phyloP scores from a whole-genome alignment of 108 stramenopile species.

The Cyclotella distinguenda region DNA sequence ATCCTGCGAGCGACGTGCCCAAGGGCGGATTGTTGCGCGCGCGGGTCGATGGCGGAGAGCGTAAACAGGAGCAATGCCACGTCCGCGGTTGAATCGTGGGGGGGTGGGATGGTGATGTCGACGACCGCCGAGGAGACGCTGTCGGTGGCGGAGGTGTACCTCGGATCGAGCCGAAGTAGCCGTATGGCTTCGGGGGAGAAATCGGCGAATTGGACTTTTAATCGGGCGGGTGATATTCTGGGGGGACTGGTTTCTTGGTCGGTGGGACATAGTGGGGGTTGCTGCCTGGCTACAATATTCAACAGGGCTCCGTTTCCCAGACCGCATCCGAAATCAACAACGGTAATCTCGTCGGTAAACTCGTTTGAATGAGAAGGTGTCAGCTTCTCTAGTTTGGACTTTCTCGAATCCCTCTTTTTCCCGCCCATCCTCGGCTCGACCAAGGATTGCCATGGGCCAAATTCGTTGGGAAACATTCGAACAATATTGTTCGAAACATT shows the following conservation, averaged over 20 bases:
- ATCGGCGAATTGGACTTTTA: conserved; percentile 35
- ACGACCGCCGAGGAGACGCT: background rate
- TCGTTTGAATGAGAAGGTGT: background rate
- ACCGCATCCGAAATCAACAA: conserved; percentile 41
- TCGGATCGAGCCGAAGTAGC: conserved; percentile 15
- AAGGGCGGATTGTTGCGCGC: conserved; percentile 38
- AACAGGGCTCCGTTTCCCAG: conserved; percentile 31
- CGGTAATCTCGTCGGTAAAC: conserved; percentile 5
- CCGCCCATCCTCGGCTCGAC: background rate
- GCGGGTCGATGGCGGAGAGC: conserved; percentile 46
- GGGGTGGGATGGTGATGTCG: background rate
- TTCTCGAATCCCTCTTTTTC: conserved; percentile 1
- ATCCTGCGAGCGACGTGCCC: conserved; percentile 53
- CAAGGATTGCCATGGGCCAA: conserved; percentile 21
- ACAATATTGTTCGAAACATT: conserved; percentile 14
- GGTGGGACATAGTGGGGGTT: background rate
- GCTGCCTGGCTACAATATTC: conserved; percentile 13
- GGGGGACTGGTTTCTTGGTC: background rate
- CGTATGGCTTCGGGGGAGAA: conserved; percentile 25
- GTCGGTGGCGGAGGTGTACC: conserved; percentile 14
- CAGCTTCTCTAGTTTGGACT: background rate
- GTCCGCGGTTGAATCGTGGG: conserved; percentile 15
- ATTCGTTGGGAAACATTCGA: conserved; percentile 37
- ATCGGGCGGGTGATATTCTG: background rate
- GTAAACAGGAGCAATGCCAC: conserved; percentile 43